These are phyloP conservation scores for Inga laurina DNA, from an alignment of 306 rosid species.

Conservation along the genomic window DNA sequence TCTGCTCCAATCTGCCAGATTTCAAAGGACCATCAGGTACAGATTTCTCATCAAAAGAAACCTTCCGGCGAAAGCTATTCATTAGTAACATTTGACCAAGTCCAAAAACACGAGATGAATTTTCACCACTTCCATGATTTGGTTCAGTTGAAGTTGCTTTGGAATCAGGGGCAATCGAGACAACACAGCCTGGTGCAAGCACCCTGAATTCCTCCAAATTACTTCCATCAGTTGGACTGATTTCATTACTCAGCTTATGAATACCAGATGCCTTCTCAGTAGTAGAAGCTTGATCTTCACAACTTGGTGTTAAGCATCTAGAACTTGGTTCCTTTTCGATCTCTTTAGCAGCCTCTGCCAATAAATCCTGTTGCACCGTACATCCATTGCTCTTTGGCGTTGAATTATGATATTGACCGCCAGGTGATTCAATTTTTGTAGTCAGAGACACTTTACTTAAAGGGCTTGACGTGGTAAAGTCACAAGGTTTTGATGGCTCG, in stretches of 20 bases:
- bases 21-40: constrained; percentile 45
- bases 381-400: constrained; percentile 39
- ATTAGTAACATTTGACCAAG: constrained; percentile 67
- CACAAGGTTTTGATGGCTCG: constrained; percentile 94
- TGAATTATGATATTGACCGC: constrained; percentile 33
- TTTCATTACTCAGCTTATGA: constrained; percentile 37
- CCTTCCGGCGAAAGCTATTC: constrained; percentile 67
- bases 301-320: constrained; percentile 38
- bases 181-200: constrained; percentile 42
- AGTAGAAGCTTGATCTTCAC: constrained; percentile 40
- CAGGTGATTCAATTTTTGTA: constrained; percentile 37
- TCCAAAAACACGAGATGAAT: constrained; percentile 67
- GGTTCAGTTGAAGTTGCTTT: constrained; percentile 42
- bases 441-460: constrained; percentile 38
- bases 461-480: constrained; percentile 57
- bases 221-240: constrained; percentile 34
- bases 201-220: constrained; percentile 32
- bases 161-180: constrained; percentile 37
- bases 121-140: constrained; percentile 46
- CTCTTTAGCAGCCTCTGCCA: constrained; percentile 33
- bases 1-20: constrained; percentile 54
- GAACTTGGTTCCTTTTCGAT: constrained; percentile 42
- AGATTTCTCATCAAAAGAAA: constrained; percentile 54
- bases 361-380: constrained; percentile 31
- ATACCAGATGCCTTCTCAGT: constrained; percentile 30